phyloP scores from a whole-genome alignment of 1,284 basidiomycete species.

The Puccinia coronata region DNA sequence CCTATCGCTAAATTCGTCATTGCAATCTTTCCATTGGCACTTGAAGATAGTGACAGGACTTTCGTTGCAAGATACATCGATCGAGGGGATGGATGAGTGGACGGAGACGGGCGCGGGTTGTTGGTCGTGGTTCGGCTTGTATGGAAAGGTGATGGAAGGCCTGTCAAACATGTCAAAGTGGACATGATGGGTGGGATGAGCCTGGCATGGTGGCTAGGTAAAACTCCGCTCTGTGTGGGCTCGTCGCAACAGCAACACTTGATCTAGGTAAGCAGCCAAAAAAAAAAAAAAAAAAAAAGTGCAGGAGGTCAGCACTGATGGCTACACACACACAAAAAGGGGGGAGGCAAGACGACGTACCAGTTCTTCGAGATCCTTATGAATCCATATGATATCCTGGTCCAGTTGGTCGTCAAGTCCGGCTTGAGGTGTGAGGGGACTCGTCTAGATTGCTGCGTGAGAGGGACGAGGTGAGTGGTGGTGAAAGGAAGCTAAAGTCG shows the following conservation, averaged over 20 bases:
- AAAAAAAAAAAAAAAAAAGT: no score
- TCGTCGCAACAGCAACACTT: constrained; percentile 40
- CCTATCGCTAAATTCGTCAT: constrained; percentile 13
- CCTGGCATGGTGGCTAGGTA: constrained; percentile 43
- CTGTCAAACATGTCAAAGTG: constrained; percentile 35
- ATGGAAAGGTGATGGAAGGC: constrained; percentile 12
- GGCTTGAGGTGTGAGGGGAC: not conserved
- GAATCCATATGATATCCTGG: constrained; percentile 32
- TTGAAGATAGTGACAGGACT: not conserved
- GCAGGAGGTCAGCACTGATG: no score
- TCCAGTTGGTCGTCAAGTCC: not conserved
- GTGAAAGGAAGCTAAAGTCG: constrained; percentile 9
- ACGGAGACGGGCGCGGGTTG: not conserved
- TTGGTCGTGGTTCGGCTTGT: constrained; percentile 7
- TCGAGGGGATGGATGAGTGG: not conserved
- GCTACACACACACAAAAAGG: no score
- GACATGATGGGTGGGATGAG: constrained; percentile 46
- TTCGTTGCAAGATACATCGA: not conserved
- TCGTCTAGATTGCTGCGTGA: not conserved
- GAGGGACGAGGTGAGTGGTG: not conserved
- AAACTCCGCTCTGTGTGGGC: constrained; percentile 18
- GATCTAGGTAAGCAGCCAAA: constrained; percentile 25
- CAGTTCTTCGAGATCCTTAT: constrained; percentile 48
- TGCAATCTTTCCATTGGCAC: constrained; percentile 48
- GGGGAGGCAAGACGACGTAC: constrained; percentile 17